phyloP scores from a whole-genome alignment of 306 rosid species.

The Hylodesmum podocarpum region DNA sequence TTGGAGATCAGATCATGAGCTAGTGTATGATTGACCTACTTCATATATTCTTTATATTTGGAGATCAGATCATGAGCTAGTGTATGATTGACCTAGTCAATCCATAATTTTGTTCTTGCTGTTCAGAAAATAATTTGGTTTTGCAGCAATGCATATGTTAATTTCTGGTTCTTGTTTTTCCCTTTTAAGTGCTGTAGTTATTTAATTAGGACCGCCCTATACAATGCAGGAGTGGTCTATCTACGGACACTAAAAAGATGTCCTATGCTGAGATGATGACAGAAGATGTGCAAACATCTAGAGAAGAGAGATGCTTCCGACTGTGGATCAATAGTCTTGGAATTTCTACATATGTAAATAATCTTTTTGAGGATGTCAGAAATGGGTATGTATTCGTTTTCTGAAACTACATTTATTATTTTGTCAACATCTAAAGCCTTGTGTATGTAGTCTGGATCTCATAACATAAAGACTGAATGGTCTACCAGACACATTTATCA shows the following conservation, averaged over 20 bases:
- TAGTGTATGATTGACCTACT: no score
- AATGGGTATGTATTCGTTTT: conserved; percentile 64
- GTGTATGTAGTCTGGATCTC: neutral
- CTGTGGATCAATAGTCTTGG: conserved; percentile 97
- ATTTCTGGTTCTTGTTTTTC: neutral
- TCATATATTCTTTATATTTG: neutral
- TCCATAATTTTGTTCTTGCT: neutral
- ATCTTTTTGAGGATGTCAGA: conserved; percentile 92
- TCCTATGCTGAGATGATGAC: conserved; percentile 95
- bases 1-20: neutral
- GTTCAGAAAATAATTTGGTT: neutral
- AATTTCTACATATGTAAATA: conserved; percentile 63
- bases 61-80: neutral
- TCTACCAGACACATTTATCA: conserved; percentile 1
- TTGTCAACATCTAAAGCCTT: conserved; percentile 2
- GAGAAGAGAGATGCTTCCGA: conserved; percentile 97
- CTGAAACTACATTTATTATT: conserved; percentile 4
- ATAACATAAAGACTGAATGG: neutral
- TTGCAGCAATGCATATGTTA: conserved; percentile 2
- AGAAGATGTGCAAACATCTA: conserved; percentile 84
- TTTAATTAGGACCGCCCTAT: conserved; percentile 16
- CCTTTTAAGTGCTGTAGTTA: neutral
- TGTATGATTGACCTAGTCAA: conserved; percentile 5
- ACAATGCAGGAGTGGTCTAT: conserved; percentile 80
- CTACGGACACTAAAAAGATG: conserved; percentile 71